These are phyloP conservation scores for Blastobotrys proliferans DNA, from an alignment of 1,139 yeast genomes.

Conservation along the genomic window DNA sequence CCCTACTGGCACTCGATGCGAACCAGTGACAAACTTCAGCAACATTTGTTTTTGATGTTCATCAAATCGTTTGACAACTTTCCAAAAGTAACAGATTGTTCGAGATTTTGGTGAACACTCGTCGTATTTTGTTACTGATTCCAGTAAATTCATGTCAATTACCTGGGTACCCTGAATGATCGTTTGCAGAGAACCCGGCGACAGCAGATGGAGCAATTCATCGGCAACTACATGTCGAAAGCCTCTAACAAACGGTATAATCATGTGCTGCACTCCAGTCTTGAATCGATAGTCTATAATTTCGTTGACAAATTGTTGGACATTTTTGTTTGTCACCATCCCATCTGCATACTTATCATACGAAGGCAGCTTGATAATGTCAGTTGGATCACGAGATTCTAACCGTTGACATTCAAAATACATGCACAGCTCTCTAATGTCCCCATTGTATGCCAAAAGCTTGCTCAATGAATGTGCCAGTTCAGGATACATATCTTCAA, in stretches of 20 bases:
- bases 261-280: constrained; percentile 13
- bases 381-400: not conserved
- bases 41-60: constrained; percentile 20
- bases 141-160: constrained; percentile 19
- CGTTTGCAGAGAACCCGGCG: constrained; percentile 18
- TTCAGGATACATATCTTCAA: constrained; percentile 16
- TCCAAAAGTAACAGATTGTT: constrained; percentile 23
- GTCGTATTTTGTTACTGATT: constrained; percentile 18
- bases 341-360: constrained; percentile 11
- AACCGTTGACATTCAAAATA: constrained; percentile 16
- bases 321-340: constrained; percentile 20
- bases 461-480: constrained; percentile 9
- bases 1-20: constrained; percentile 27
- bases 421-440: constrained; percentile 14
- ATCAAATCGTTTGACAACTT: constrained; percentile 21
- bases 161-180: constrained; percentile 25
- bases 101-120: constrained; percentile 20
- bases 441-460: constrained; percentile 4
- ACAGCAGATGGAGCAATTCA: constrained; percentile 16
- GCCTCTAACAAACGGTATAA: constrained; percentile 20
- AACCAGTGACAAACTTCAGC: constrained; percentile 32
- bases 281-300: constrained; percentile 15
- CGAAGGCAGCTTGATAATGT: constrained; percentile 18
- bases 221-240: constrained; percentile 18
- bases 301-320: constrained; percentile 20